These are phyloP conservation scores for Orobanche coerulescens DNA, from an alignment of 257 asterid species.

Conservation along the genomic window DNA sequence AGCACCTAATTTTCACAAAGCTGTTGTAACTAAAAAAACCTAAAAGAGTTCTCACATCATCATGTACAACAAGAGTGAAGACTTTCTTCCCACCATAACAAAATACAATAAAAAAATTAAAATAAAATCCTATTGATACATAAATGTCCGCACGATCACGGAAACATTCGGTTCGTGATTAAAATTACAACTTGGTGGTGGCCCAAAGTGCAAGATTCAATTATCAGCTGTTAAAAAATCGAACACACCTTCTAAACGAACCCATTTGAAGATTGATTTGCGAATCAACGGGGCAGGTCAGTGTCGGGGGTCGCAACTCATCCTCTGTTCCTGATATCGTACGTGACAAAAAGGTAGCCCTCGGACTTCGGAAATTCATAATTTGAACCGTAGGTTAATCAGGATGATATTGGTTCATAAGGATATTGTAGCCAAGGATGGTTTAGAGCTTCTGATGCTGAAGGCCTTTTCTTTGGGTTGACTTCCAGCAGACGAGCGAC, in stretches of 20 bases:
- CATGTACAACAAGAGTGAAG: slow-evolving; percentile 64
- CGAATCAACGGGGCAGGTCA: slow-evolving; percentile 20
- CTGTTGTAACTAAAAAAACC: slow-evolving; percentile 40
- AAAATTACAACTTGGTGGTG: slow-evolving; percentile 31
- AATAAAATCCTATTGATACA: slow-evolving; percentile 44
- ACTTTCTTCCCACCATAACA: slow-evolving; percentile 30
- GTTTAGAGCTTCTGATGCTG: slow-evolving; percentile 87
- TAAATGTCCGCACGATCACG: slow-evolving; percentile 28
- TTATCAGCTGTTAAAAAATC: slow-evolving; percentile 21
- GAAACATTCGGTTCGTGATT: slow-evolving; percentile 26
- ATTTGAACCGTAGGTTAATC: slow-evolving; percentile 17
- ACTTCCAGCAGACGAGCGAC: slow-evolving; percentile 79
- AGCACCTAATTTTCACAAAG: slow-evolving; percentile 40
- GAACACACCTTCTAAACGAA: slow-evolving; percentile 26
- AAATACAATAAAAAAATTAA: slow-evolving; percentile 2
- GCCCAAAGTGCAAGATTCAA: slow-evolving; percentile 24
- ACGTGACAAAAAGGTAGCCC: slow-evolving; percentile 11
- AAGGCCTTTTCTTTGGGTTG: slow-evolving; percentile 76
- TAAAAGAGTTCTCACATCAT: slow-evolving; percentile 49
- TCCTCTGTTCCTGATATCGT: slow-evolving; percentile 18
- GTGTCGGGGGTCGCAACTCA: slow-evolving; percentile 7
- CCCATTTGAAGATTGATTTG: slow-evolving; percentile 18
- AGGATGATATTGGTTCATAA: slow-evolving; percentile 91
- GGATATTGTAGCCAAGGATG: slow-evolving; percentile 98
- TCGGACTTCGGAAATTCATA: not conserved